Percentiles rank a stretch among this genome's conserved stretches.
Evolutionary conservation across 441 rosid genomes (phyloP).

Genomic region (Pelargonium myrrhifolium): DNA sequence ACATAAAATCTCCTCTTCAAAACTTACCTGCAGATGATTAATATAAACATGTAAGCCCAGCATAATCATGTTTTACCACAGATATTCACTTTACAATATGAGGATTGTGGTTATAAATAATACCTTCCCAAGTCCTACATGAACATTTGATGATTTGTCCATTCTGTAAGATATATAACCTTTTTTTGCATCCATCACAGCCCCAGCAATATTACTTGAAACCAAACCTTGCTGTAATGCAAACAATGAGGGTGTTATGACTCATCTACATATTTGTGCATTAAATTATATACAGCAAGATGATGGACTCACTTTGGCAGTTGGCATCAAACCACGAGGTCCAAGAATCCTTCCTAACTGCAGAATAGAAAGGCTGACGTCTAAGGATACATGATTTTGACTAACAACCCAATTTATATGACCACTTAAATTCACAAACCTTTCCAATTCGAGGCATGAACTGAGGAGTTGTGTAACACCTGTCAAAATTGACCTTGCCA

Average conservation of each 20-base stretch:
- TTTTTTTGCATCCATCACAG: conserved; percentile 72
- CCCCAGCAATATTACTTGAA: conserved; percentile 59
- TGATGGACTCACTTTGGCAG: conserved; percentile 59
- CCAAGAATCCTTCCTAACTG: conserved; percentile 85
- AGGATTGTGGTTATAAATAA: conserved; percentile 12
- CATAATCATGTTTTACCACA: not conserved
- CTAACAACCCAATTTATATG: conserved; percentile 7
- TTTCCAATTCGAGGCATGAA: conserved; percentile 69
- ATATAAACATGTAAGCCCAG: conserved; percentile 13
- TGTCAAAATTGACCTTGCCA: conserved; percentile 74
- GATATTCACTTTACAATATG: not conserved
- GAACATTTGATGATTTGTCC: conserved; percentile 88
- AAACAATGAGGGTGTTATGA: conserved; percentile 6
- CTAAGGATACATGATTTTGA: not conserved
- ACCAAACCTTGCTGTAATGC: conserved; percentile 79
- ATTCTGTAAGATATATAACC: conserved; percentile 74
- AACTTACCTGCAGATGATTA: conserved; percentile 44
- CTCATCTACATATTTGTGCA: conserved; percentile 4
- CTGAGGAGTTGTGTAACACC: conserved; percentile 70
- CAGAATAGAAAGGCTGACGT: conserved; percentile 7
- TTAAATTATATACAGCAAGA: conserved; percentile 10
- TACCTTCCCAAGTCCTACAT: conserved; percentile 93
- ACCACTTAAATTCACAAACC: conserved; percentile 36
- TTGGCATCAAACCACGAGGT: conserved; percentile 85
- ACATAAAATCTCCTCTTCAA: conserved; percentile 59